Evolutionary conservation across 176 grass and related monocot species (phyloP).

Genomic region (Olyra latifolia): DNA sequence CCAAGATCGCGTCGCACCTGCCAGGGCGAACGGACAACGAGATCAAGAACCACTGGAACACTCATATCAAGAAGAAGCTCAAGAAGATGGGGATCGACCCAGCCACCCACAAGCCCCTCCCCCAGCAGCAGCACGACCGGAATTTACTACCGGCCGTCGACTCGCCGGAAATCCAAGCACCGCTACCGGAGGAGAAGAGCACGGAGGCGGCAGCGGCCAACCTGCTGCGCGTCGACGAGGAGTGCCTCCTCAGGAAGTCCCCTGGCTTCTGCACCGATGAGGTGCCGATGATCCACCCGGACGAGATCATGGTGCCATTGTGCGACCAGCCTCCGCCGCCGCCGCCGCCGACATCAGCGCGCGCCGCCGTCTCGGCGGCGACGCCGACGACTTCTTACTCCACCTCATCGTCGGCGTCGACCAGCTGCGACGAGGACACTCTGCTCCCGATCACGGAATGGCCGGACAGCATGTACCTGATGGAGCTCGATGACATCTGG

Average conservation of each 20-base stretch:
- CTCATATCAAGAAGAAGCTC: slow-evolving; percentile 88
- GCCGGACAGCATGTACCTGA: slow-evolving; percentile 40
- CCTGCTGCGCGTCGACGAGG: neutral
- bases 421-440: slow-evolving; percentile 39
- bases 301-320: slow-evolving; percentile 59
- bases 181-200: neutral
- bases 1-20: slow-evolving; percentile 61
- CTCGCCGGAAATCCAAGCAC: neutral
- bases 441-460: slow-evolving; percentile 44
- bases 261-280: slow-evolving; percentile 77
- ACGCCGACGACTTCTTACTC: slow-evolving; percentile 33
- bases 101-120: slow-evolving; percentile 61
- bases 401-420: slow-evolving; percentile 41
- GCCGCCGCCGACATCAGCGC: neutral
- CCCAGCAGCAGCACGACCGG: neutral
- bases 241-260: neutral
- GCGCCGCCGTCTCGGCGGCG: slow-evolving; percentile 6
- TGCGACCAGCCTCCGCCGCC: neutral
- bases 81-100: slow-evolving; percentile 83
- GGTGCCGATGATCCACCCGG: slow-evolving; percentile 68
- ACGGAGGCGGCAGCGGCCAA: neutral
- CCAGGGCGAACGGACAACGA: slow-evolving; percentile 74
- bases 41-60: slow-evolving; percentile 97
- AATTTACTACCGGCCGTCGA: neutral
- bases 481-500: slow-evolving; percentile 53